Conservation (phyloP, 140 eudicot species). For the Senecio squalidus region DNA sequence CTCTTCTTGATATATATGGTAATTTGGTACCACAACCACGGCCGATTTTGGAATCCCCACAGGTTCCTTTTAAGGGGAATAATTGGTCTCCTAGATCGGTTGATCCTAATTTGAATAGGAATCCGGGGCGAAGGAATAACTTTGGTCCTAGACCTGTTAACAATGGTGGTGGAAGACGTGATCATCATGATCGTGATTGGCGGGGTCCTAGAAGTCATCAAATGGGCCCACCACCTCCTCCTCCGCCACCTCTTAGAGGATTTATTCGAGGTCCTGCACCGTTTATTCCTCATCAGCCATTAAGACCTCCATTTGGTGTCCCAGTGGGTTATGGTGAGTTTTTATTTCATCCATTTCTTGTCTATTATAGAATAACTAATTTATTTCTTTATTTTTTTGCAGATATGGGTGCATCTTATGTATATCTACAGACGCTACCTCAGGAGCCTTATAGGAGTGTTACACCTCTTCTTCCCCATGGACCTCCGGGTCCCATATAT, state of each 20-base stretch:
- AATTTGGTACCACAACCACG: constrained; percentile 29
- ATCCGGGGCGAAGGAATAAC: constrained; percentile 45
- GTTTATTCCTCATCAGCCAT: constrained; percentile 33
- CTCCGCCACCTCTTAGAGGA: constrained; percentile 46
- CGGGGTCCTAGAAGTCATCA: constrained; percentile 35
- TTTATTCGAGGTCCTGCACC: constrained; percentile 43
- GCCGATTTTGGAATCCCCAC: constrained; percentile 29
- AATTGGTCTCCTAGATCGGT: constrained; percentile 40
- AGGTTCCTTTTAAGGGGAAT: constrained; percentile 20
- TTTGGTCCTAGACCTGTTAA: constrained; percentile 38
- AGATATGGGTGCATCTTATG: constrained; percentile 47
- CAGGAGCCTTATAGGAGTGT: constrained; percentile 45
- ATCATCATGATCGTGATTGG: constrained; percentile 39
- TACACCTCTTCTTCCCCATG: constrained; percentile 29
- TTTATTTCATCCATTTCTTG: background rate
- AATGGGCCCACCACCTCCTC: constrained; percentile 51
- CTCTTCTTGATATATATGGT: constrained; percentile 34
- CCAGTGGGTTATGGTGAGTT: constrained; percentile 60
- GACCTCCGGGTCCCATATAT: constrained; percentile 33
- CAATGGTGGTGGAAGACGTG: constrained; percentile 63
- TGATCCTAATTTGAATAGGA: constrained; percentile 38
- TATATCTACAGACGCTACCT: constrained; percentile 50
- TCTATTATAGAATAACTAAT: background rate
- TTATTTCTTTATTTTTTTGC: background rate
- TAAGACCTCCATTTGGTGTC: constrained; percentile 43